Conservation (phyloP, 495 filamentous ascomycete species). For the Schizothecium vesticola region DNA sequence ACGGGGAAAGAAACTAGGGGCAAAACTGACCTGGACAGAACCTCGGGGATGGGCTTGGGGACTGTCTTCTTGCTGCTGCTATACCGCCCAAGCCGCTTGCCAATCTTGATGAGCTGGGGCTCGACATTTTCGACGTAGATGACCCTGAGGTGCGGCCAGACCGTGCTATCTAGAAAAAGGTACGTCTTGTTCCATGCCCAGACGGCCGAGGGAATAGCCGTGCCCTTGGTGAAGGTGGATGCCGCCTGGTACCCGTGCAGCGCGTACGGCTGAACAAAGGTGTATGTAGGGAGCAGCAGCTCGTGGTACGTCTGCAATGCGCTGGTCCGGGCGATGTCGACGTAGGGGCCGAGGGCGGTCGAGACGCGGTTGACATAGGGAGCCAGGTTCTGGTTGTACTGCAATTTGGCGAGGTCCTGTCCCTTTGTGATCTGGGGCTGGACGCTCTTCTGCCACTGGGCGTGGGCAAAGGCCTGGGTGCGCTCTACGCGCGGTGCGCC, state of each 20-base stretch:
- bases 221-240: slow-evolving; percentile 61
- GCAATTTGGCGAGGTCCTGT: slow-evolving; percentile 50
- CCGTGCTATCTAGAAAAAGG: slow-evolving; percentile 62
- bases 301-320: slow-evolving; percentile 63
- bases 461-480: slow-evolving; percentile 55
- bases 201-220: slow-evolving; percentile 64
- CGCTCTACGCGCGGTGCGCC: slow-evolving; percentile 71
- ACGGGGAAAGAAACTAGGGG: background rate
- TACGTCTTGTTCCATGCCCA: slow-evolving; percentile 62
- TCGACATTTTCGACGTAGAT: slow-evolving; percentile 89
- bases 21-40: slow-evolving; percentile 19
- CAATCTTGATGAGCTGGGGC: slow-evolving; percentile 88
- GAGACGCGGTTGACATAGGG: slow-evolving; percentile 65
- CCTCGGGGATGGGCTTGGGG: slow-evolving; percentile 18
- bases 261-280: slow-evolving; percentile 64
- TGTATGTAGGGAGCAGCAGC: slow-evolving; percentile 69
- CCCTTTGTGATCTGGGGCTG: slow-evolving; percentile 66
- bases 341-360: slow-evolving; percentile 61
- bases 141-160: slow-evolving; percentile 74
- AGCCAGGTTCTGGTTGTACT: slow-evolving; percentile 64
- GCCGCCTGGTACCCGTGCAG: slow-evolving; percentile 61
- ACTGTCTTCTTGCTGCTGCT: slow-evolving; percentile 29
- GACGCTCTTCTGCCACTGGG: slow-evolving; percentile 72
- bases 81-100: slow-evolving; percentile 82
- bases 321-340: slow-evolving; percentile 55